Evolutionary conservation across 495 filamentous ascomycete genomes (phyloP), one percentile per base, ranked within the genome.

Genomic region (Aspergillus leporis): DNA sequence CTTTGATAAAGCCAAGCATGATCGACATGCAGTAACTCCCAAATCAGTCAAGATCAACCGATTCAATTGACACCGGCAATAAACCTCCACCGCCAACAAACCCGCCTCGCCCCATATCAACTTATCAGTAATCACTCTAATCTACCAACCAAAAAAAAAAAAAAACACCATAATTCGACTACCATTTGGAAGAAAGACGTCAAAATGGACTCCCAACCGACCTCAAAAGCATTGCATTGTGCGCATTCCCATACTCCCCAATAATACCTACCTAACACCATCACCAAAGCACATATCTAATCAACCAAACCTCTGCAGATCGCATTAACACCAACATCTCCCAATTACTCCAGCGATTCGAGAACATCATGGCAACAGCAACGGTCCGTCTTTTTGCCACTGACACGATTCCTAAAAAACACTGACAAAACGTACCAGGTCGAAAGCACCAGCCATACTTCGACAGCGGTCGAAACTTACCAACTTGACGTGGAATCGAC

Each of bases 401-500:
- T 36, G 10, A 14, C 8, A 14, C 32, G 13, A 36, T 8, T 36
- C n/a, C 32, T 14, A 10, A 14, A 3, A 14, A 14, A 36, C 10
- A 36, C 32, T 36, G 32, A 36, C 13, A 2, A 5, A 41, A 41
- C 34, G 41, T 49, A n/a, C 49, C 49, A 80, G 78, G 71, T 74
- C 41, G 65, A 77, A 32, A 74, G 71, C 38, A 62, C 64, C 31
- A 76, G 70, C 55, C 64, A 77, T 58, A 67, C 68, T 4, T 61
- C 74, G 13, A 83, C 82, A 0, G 86, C 88, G 4, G 78, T 84
- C 3, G 81, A 83, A 56, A 79, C 78, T 0, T 85, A 83, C 56
- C 79, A 87, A 59, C 81, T 91, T 21, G 82, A 87, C 53, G 82
- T 86, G 4, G 85, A 89, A 60, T 82, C 82, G 4, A 81, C 85